phyloP scores from a whole-genome alignment of 768 basidiomycete genomes.

The Neoboletus magnificus region DNA sequence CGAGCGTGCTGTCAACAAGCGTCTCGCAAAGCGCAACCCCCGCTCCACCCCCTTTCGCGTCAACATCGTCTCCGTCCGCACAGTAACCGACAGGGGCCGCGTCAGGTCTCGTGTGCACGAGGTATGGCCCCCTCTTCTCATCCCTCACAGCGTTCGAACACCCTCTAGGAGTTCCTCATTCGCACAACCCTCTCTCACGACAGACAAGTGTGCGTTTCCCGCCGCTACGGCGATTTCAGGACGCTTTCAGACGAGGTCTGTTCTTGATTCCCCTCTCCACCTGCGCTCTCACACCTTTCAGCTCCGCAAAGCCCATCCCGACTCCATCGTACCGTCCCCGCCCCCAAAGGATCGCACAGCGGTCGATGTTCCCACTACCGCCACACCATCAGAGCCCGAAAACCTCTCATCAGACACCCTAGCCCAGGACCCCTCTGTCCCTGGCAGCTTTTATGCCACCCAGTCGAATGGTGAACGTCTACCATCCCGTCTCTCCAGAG shows the following conservation, averaged over 20 bases:
- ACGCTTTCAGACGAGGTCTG: slow-evolving; percentile 81
- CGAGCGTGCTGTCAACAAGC: slow-evolving; percentile 65
- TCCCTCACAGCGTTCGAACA: background rate
- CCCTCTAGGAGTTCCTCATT: slow-evolving; percentile 85
- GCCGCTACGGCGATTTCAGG: slow-evolving; percentile 94
- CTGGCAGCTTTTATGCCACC: slow-evolving; percentile 39
- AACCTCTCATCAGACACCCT: slow-evolving; percentile 35
- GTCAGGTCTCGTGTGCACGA: slow-evolving; percentile 86
- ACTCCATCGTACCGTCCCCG: slow-evolving; percentile 74
- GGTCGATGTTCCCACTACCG: slow-evolving; percentile 39
- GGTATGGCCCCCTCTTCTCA: slow-evolving; percentile 38
- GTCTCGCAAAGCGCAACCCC: slow-evolving; percentile 47
- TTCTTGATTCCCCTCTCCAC: background rate
- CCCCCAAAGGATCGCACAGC: slow-evolving; percentile 86
- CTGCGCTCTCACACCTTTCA: slow-evolving; percentile 32
- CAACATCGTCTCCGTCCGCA: slow-evolving; percentile 86
- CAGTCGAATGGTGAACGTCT: background rate
- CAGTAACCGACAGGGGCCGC: slow-evolving; percentile 78
- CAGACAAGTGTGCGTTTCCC: slow-evolving; percentile 81
- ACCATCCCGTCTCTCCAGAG: slow-evolving; percentile 61
- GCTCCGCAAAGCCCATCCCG: slow-evolving; percentile 86
- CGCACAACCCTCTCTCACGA: slow-evolving; percentile 73
- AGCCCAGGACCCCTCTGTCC: slow-evolving; percentile 70
- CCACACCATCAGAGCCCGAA: slow-evolving; percentile 4
- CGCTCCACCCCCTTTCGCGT: slow-evolving; percentile 72